Evolutionary conservation across 345 rosid species (phyloP).

Genomic region (Dipteronia dyeriana): DNA sequence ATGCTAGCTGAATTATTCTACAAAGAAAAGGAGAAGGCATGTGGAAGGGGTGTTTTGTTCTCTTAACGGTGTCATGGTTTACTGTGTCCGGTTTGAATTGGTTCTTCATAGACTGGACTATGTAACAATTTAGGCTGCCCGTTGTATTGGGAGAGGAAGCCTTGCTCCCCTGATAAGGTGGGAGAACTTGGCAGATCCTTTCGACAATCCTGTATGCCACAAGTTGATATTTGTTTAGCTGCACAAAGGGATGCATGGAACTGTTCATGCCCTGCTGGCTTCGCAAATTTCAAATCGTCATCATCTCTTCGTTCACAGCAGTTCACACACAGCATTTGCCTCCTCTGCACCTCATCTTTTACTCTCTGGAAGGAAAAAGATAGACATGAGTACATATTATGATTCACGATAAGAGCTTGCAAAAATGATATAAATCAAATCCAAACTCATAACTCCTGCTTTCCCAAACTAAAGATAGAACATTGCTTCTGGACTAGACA

Average conservation of each 20-base stretch:
- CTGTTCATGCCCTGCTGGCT: conserved; percentile 57
- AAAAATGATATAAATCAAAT: not conserved
- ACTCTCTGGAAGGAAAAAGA: conserved; percentile 54
- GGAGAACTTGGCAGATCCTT: conserved; percentile 20
- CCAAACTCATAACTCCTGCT: not conserved
- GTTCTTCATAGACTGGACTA: conserved; percentile 27
- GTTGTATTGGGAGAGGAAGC: not conserved
- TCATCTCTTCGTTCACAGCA: conserved; percentile 26
- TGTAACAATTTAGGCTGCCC: conserved; percentile 25
- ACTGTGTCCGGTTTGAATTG: conserved; percentile 22
- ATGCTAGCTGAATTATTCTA: conserved; percentile 21
- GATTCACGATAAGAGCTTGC: not conserved
- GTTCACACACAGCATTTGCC: conserved; percentile 44
- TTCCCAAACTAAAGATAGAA: not conserved
- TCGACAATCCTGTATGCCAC: conserved; percentile 28
- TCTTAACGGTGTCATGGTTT: conserved; percentile 20
- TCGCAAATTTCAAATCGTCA: conserved; percentile 32
- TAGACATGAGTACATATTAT: conserved; percentile 8
- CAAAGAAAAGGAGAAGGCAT: not conserved
- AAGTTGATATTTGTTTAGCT: conserved; percentile 22
- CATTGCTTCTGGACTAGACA: not conserved
- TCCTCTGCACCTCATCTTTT: conserved; percentile 66
- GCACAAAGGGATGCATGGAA: conserved; percentile 52
- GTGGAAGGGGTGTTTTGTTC: not conserved
- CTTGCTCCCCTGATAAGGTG: conserved; percentile 24